Evolutionary conservation across 2,329 filamentous ascomycete genomes (phyloP), one percentile per base, ranked within the genome.

Genomic region (Ophiostoma perfectum): DNA sequence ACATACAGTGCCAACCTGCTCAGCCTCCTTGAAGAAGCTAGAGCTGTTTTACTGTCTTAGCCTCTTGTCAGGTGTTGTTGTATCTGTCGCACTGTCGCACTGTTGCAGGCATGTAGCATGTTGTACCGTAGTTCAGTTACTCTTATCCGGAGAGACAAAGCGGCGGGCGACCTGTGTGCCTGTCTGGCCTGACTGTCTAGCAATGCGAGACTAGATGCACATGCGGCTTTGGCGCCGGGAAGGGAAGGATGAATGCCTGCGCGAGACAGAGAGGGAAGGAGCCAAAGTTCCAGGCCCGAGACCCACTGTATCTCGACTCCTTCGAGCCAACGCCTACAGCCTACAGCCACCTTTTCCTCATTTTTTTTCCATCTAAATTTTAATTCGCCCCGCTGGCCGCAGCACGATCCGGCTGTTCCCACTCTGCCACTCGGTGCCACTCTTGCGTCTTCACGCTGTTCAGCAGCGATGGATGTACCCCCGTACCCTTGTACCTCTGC

Each of bases 11-110:
- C 55, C 49, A 55, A 55, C 49, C 38, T 63, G 60, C 60, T 63
- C 60, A 63, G 60, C 60, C 60, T 63, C 60, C 60, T 63, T 42
- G 60, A 42, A 4, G 3, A 42, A 63, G 60, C 60, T 63, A 63
- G 38, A 36, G 27, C 55, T 7, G 27, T 38, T 38, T 58, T 38
- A 38, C 27, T 11, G 55, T 60, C 55, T 60, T 60, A 38, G 49
- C 49, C 49, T 47, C 45, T 9, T 9, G 42, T 44, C n/a, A 9
- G 27, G 27, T 27, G 27, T 27, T 27, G 27, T 27, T 27, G 1
- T 27, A 1, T 27, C 27, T 1, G 27, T 27, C 27, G 27, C 27
- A 27, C 27, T 27, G 27, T 27, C 27, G 27, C 27, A 27, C 27
- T 27, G 27, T 27, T 27, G 27, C 27, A 27, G 27, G 27, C 27